Percentiles rank a stretch among this genome's conserved stretches.
These are phyloP conservation scores for Claviceps spartinae DNA, from an alignment of 2,329 filamentous ascomycete species.

Conservation along the genomic window DNA sequence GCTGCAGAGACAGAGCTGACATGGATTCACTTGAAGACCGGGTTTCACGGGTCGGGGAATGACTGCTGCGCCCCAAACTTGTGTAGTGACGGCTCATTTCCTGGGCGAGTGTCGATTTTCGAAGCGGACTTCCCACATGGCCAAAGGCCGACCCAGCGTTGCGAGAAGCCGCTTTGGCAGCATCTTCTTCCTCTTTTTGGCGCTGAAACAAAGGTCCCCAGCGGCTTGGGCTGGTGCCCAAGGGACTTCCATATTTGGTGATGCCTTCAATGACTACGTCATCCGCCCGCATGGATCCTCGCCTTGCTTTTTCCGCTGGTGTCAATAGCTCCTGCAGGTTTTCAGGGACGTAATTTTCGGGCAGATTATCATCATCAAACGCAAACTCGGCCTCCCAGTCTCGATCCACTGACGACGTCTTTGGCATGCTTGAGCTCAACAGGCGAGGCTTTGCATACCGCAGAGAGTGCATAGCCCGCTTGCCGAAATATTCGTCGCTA, in stretches of 20 bases:
- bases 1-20: slow-evolving; percentile 46
- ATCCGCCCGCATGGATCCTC: slow-evolving; percentile 43
- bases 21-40: slow-evolving; percentile 37
- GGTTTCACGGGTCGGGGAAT: slow-evolving; percentile 19
- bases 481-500: slow-evolving; percentile 49
- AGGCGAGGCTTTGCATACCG: slow-evolving; percentile 53
- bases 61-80: slow-evolving; percentile 23
- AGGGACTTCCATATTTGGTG: slow-evolving; percentile 48
- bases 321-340: slow-evolving; percentile 53
- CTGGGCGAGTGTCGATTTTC: slow-evolving; percentile 47
- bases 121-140: slow-evolving; percentile 51
- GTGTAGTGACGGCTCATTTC: slow-evolving; percentile 29
- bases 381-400: slow-evolving; percentile 58
- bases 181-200: slow-evolving; percentile 44
- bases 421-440: slow-evolving; percentile 56
- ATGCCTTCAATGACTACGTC: slow-evolving; percentile 32
- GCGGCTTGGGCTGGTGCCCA: slow-evolving; percentile 44
- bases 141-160: slow-evolving; percentile 42
- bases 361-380: slow-evolving; percentile 54
- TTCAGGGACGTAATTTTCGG: slow-evolving; percentile 55
- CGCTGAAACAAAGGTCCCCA: slow-evolving; percentile 49
- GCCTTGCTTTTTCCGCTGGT: slow-evolving; percentile 51
- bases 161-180: slow-evolving; percentile 20
- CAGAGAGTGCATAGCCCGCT: slow-evolving; percentile 59
- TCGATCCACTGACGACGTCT: slow-evolving; percentile 46